Evolutionary conservation across 2,329 filamentous ascomycete species (phyloP).

Genomic region (Botrytis fabae): DNA sequence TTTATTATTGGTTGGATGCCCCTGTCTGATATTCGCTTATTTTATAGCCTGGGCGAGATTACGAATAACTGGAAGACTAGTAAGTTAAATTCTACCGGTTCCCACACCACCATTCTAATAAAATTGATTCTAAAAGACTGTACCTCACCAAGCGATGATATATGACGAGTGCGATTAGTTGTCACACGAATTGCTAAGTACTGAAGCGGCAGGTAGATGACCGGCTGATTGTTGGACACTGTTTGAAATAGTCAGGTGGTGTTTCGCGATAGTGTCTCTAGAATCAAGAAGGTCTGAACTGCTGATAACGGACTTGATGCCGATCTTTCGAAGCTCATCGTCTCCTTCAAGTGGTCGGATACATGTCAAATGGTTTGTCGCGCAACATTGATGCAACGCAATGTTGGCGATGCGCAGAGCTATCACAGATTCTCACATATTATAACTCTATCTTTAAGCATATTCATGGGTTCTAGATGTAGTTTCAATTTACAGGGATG

Average conservation of each 20-base stretch:
- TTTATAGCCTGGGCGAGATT: background rate
- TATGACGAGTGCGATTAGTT: conserved; percentile 7
- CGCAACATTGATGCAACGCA: conserved; percentile 1
- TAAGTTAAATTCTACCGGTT: background rate
- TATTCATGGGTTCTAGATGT: background rate
- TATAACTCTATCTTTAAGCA: background rate
- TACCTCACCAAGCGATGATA: background rate
- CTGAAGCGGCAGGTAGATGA: conserved; percentile 13
- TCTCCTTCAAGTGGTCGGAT: background rate
- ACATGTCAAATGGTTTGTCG: background rate
- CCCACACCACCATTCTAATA: background rate
- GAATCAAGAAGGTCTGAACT: background rate
- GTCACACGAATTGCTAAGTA: background rate
- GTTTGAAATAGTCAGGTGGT: background rate
- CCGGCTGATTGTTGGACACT: conserved; percentile 7
- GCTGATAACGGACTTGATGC: background rate
- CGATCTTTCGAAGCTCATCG: background rate
- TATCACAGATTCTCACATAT: background rate
- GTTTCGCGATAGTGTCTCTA: background rate
- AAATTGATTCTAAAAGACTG: background rate
- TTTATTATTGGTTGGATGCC: conserved; percentile 11
- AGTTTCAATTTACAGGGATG: background rate
- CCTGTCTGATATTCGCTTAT: background rate
- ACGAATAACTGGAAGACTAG: background rate
- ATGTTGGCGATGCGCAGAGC: background rate